phyloP scores from a whole-genome alignment of 2,329 filamentous ascomycete genomes.

The Alternaria brassicicola region DNA sequence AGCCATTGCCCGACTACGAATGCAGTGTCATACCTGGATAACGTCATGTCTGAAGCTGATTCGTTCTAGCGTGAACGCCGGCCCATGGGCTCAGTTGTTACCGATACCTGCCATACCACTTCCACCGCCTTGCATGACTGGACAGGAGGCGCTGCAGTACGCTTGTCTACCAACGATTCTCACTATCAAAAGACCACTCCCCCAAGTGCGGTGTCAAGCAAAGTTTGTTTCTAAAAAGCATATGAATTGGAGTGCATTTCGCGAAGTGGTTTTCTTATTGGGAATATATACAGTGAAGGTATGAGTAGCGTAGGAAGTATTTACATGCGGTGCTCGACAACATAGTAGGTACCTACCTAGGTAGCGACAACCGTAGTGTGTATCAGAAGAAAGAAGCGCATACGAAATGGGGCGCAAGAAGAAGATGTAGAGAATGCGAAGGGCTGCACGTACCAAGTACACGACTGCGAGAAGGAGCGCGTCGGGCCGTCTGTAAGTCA shows the following conservation, averaged over 20 bases:
- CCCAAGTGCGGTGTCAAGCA: no score
- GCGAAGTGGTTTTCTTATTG: neutral
- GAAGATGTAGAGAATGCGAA: conserved; percentile 12
- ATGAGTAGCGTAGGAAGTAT: neutral
- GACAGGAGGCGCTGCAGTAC: no score
- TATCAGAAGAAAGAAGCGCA: neutral
- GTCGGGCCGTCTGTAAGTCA: neutral
- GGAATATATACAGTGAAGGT: neutral
- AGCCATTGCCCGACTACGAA: no score
- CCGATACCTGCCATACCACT: no score
- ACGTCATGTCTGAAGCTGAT: no score
- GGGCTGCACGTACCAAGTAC: neutral
- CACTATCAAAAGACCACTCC: no score
- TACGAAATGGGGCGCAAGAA: conserved; percentile 1
- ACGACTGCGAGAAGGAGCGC: neutral
- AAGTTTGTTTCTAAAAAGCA: no score
- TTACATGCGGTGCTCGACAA: neutral
- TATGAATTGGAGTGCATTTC: neutral
- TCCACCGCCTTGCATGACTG: no score
- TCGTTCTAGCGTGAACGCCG: no score
- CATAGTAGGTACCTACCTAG: neutral
- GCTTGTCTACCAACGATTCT: no score
- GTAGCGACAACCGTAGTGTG: neutral
- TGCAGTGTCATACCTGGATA: no score
- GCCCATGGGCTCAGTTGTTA: no score